phyloP scores from a whole-genome alignment of 1,139 yeast species.

The Hyphopichia fennica region DNA sequence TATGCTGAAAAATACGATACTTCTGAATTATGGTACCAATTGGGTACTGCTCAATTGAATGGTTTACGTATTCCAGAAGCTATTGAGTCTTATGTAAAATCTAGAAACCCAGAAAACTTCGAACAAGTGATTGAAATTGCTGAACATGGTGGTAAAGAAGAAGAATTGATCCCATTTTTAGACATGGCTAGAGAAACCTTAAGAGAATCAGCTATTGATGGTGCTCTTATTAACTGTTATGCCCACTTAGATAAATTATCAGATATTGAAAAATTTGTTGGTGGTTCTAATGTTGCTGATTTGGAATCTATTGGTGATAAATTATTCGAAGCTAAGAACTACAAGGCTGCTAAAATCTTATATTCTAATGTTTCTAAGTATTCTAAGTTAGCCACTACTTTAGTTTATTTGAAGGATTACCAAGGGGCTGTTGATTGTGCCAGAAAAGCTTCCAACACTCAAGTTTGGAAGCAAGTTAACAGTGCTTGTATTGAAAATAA shows the following conservation, averaged over 20 bases:
- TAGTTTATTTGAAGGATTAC: conserved; percentile 87
- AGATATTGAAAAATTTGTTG: conserved; percentile 83
- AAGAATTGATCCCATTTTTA: conserved; percentile 84
- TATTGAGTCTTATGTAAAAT: conserved; percentile 82
- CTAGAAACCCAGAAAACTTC: conserved; percentile 87
- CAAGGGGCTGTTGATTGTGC: conserved; percentile 99
- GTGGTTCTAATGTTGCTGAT: conserved; percentile 90
- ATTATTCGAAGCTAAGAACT: conserved; percentile 77
- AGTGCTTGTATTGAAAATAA: conserved; percentile 94
- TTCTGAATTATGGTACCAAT: conserved; percentile 89
- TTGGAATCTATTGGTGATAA: conserved; percentile 91
- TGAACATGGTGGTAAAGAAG: conserved; percentile 94
- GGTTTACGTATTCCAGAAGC: conserved; percentile 94
- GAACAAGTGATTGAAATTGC: conserved; percentile 93
- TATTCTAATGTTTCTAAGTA: conserved; percentile 87
- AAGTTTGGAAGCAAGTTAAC: conserved; percentile 97
- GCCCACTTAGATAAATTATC: conserved; percentile 74
- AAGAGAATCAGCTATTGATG: conserved; percentile 91
- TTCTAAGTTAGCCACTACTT: conserved; percentile 92
- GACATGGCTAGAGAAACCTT: conserved; percentile 92
- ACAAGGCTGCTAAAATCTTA: conserved; percentile 89
- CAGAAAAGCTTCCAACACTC: conserved; percentile 91
- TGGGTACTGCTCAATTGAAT: conserved; percentile 94
- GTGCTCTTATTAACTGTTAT: conserved; percentile 83
- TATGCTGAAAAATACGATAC: conserved; percentile 89